Base-by-base conservation (phyloP, 2,329 filamentous ascomycete species). In the Diaporthe destruens region DNA sequence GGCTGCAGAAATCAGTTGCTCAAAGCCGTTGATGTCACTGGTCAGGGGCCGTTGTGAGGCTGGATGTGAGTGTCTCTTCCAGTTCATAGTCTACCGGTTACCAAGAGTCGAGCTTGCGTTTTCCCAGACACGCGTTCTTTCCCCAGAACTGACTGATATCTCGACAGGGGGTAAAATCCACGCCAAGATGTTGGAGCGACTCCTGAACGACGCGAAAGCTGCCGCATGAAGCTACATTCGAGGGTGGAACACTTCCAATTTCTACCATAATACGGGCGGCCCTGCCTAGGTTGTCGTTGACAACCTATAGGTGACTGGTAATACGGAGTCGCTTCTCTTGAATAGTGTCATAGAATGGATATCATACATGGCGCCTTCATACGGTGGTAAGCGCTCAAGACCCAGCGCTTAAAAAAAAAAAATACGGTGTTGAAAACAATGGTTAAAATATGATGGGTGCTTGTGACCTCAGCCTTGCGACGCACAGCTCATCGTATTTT, bases 31-130 rank as follows among this genome's bases (percentile, higher is more conserved):
- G 71, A 74, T 88, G 6, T 81, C 84, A 2, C 80, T 87, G 32
- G 83, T 89, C 44, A 88, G 85, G 79, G 79, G 80, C 32, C 84
- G 87, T 69, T 88, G 87, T 63, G 87, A 89, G 75, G 78, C 76
- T 42, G 86, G 85, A 8, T 88, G 87, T 86, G 78, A 77, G 71
- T 66, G 25, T 12, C 6, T 18, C 7, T n/a, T 20, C 9, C 44
- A 29, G 18, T 6, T 14, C 20, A 1, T 25, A 32, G 3, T 36
- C 8, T 4, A 39, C 14, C 3, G 6, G 16, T 12, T 25, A 6
- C 9, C 18, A 34, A 2, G 3, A 32, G 1, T 20, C 7, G n/a
- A 25, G 16, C 14, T 6, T 32, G 44, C 7, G 5, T 20, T 7
- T 3, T 18, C 29, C 11, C 1, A 16, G 23, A 47, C 6, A 32